Evolutionary conservation across 2,329 filamentous ascomycete species (phyloP).

Genomic region (Fusarium lateritium): DNA sequence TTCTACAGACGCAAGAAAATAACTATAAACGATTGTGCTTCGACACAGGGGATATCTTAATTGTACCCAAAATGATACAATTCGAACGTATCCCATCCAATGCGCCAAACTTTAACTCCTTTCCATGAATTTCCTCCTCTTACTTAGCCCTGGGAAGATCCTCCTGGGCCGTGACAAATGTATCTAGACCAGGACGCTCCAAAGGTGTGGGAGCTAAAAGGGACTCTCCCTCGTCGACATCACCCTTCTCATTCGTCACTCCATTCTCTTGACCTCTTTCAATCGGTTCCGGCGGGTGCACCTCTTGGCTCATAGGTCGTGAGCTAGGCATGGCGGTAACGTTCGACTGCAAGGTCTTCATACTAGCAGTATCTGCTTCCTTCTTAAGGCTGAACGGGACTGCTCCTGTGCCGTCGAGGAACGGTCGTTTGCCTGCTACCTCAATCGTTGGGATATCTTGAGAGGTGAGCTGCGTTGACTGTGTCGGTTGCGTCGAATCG

Average conservation of each 20-base stretch:
- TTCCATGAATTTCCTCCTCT: slow-evolving; percentile 20
- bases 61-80: slow-evolving; percentile 30
- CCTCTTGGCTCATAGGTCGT: slow-evolving; percentile 53
- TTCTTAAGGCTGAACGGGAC: slow-evolving; percentile 79
- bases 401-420: slow-evolving; percentile 77
- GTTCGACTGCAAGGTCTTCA: slow-evolving; percentile 73
- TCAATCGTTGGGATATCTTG: slow-evolving; percentile 61
- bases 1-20: slow-evolving; percentile 24
- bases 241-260: slow-evolving; percentile 7
- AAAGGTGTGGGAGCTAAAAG: slow-evolving; percentile 7
- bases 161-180: slow-evolving; percentile 69
- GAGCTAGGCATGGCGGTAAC: slow-evolving; percentile 50
- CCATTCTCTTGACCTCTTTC: slow-evolving; percentile 1
- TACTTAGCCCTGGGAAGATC: slow-evolving; percentile 54
- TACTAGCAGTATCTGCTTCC: slow-evolving; percentile 78
- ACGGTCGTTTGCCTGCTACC: slow-evolving; percentile 73
- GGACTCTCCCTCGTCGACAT: slow-evolving; percentile 13
- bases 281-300: slow-evolving; percentile 1
- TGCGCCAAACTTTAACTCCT: slow-evolving; percentile 27
- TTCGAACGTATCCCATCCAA: slow-evolving; percentile 28
- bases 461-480: slow-evolving; percentile 34
- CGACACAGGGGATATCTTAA: slow-evolving; percentile 31
- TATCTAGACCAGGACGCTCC: slow-evolving; percentile 63
- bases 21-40: slow-evolving; percentile 31
- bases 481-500: slow-evolving; percentile 30